Conservation (phyloP, 2,329 filamentous ascomycete genomes). For the Cytospora schulzeri region DNA sequence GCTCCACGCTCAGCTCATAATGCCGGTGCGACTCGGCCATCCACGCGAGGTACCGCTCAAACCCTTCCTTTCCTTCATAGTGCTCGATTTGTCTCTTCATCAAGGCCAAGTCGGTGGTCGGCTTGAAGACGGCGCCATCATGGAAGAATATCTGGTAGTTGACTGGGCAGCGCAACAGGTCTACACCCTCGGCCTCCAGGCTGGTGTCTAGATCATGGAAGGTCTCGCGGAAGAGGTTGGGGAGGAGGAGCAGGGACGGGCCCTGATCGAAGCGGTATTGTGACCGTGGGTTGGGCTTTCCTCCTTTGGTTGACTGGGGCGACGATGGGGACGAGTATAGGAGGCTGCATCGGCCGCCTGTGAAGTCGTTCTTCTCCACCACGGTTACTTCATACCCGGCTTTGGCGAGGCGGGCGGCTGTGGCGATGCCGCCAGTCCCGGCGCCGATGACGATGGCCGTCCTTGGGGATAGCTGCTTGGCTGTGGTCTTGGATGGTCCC, state of each 20-base stretch:
- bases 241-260: constrained; percentile 72
- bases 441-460: constrained; percentile 50
- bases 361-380: constrained; percentile 75
- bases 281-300: not conserved
- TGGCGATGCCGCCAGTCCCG: constrained; percentile 71
- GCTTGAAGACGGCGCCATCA: constrained; percentile 64
- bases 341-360: constrained; percentile 71
- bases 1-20: constrained; percentile 67
- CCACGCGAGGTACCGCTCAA: constrained; percentile 68
- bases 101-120: constrained; percentile 67
- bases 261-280: constrained; percentile 74
- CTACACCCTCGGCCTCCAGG: constrained; percentile 65
- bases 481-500: constrained; percentile 5
- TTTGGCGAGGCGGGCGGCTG: constrained; percentile 70
- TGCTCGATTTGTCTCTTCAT: constrained; percentile 74
- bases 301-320: not conserved
- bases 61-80: constrained; percentile 73
- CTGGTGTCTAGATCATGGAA: constrained; percentile 70
- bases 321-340: constrained; percentile 43
- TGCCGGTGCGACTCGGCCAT: constrained; percentile 68
- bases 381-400: constrained; percentile 73
- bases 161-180: constrained; percentile 70
- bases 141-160: constrained; percentile 77
- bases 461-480: constrained; percentile 8
- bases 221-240: constrained; percentile 68